Conservation (phyloP, 2,329 filamentous ascomycete species). For the Fusarium sarcochroum region DNA sequence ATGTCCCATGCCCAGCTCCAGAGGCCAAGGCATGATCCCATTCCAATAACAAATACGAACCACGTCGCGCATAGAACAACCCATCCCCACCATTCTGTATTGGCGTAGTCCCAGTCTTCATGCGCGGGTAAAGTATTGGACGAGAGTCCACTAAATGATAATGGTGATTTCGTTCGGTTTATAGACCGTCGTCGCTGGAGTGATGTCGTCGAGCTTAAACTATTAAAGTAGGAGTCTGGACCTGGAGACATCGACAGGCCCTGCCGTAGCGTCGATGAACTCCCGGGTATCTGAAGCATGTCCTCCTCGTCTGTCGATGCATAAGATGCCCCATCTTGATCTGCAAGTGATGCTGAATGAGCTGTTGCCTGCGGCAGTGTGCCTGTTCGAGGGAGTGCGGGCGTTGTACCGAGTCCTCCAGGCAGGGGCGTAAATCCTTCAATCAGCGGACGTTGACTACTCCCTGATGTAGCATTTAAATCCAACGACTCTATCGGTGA, state of each 20-base stretch:
- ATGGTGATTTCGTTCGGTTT: constrained; percentile 70
- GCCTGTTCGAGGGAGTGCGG: constrained; percentile 29
- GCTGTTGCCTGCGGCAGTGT: constrained; percentile 30
- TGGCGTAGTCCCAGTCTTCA: constrained; percentile 88
- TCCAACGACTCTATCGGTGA: constrained; percentile 57
- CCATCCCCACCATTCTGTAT: constrained; percentile 99
- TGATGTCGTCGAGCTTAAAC: constrained; percentile 56
- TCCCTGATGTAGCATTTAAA: constrained; percentile 61
- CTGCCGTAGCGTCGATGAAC: constrained; percentile 60
- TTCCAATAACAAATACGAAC: constrained; percentile 95
- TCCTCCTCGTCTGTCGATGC: constrained; percentile 89
- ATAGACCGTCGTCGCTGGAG: constrained; percentile 62
- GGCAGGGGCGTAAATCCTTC: constrained; percentile 60
- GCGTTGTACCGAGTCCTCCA: constrained; percentile 34
- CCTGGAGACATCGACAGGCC: constrained; percentile 66
- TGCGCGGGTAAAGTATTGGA: constrained; percentile 62
- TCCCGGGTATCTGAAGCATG: constrained; percentile 72
- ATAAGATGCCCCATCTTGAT: constrained; percentile 44
- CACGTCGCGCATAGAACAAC: constrained; percentile 91
- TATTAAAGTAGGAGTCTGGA: constrained; percentile 74
- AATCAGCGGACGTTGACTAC: constrained; percentile 62
- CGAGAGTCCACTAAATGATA: constrained; percentile 69
- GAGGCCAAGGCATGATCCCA: constrained; percentile 93
- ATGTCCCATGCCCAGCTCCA: constrained; percentile 99
- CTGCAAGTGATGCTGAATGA: constrained; percentile 25